These are phyloP conservation scores for Pleoardoris graminearum DNA, from an alignment of 2,329 filamentous ascomycete species.

Conservation along the genomic window DNA sequence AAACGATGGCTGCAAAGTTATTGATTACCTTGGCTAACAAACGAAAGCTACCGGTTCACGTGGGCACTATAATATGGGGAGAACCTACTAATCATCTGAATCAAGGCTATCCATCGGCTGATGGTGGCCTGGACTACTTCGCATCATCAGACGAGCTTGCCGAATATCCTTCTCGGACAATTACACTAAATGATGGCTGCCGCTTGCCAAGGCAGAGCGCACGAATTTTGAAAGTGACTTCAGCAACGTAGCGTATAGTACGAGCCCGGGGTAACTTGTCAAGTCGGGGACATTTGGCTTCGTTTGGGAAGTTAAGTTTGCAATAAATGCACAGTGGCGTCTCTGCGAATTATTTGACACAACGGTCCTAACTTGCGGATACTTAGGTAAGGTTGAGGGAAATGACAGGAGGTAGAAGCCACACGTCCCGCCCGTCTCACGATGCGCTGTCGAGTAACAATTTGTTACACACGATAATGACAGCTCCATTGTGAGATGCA, in stretches of 20 bases:
- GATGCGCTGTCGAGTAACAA: constrained; percentile 6
- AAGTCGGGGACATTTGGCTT: neutral
- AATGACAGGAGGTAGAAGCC: constrained; percentile 1
- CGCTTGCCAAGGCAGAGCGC: neutral
- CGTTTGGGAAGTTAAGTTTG: neutral
- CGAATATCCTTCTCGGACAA: constrained; percentile 10
- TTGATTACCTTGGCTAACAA: constrained; percentile 16
- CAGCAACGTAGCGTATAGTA: neutral
- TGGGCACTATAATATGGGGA: constrained; percentile 16
- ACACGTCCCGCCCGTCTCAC: constrained; percentile 3
- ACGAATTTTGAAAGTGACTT: neutral
- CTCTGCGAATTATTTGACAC: neutral
- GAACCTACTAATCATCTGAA: constrained; percentile 10
- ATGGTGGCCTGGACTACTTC: constrained; percentile 16
- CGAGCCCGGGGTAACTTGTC: neutral
- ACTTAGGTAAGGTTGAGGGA: neutral
- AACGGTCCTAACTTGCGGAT: neutral
- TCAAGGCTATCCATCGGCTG: constrained; percentile 12
- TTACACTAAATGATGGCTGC: neutral
- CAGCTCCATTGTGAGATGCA: neutral
- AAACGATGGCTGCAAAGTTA: constrained; percentile 18
- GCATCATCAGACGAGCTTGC: constrained; percentile 9
- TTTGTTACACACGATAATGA: neutral
- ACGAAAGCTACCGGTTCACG: constrained; percentile 12
- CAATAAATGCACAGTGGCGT: neutral